Percentiles rank a stretch among this genome's conserved stretches.
phyloP scores from a whole-genome alignment of 768 basidiomycete species.

The Lactifluus pinguis region DNA sequence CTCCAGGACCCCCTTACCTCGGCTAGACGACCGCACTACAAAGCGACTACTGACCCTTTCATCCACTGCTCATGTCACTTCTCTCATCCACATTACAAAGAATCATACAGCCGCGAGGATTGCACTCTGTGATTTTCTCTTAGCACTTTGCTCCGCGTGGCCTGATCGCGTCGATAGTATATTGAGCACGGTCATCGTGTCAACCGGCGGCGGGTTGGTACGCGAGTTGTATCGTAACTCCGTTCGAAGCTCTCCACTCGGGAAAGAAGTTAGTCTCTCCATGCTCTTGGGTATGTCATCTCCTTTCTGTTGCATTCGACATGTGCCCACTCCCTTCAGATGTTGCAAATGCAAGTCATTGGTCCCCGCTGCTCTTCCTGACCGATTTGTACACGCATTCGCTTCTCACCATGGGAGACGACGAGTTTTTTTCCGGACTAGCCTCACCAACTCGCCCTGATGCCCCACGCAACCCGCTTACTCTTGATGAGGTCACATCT shows the following conservation, averaged over 20 bases:
- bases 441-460: constrained; percentile 20
- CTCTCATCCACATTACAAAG: constrained; percentile 41
- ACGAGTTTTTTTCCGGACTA: constrained; percentile 75
- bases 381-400: constrained; percentile 76
- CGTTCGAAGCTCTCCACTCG: constrained; percentile 53
- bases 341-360: constrained; percentile 35
- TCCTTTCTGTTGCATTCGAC: neutral
- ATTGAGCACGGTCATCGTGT: constrained; percentile 43
- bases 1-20: constrained; percentile 31
- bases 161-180: constrained; percentile 48
- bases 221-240: constrained; percentile 66
- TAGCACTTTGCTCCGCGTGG: constrained; percentile 53
- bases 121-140: constrained; percentile 47
- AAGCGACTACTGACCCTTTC: constrained; percentile 56
- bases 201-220: constrained; percentile 53
- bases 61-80: constrained; percentile 41
- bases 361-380: constrained; percentile 70
- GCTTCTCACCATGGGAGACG: constrained; percentile 88
- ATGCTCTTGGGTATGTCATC: constrained; percentile 33
- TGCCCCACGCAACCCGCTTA: constrained; percentile 60
- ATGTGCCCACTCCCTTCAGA: constrained; percentile 28
- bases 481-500: constrained; percentile 67
- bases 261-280: constrained; percentile 40
- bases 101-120: constrained; percentile 32
- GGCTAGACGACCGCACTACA: constrained; percentile 48